Base-by-base conservation (phyloP, 371 early-diverging fungal genomes). In the Mortierella sp. region DNA sequence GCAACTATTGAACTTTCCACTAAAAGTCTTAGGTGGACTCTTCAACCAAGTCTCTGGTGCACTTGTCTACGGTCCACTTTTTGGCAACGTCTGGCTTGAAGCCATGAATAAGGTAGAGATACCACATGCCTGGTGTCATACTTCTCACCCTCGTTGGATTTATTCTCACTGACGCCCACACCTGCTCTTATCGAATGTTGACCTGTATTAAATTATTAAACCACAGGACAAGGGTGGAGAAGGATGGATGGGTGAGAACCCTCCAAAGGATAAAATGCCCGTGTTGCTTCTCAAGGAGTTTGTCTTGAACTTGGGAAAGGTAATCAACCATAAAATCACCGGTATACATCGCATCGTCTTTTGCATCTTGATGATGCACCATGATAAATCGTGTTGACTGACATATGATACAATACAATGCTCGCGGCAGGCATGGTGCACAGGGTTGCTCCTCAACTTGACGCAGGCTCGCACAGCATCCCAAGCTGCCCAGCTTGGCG, bases 21-120 rank as follows among this genome's bases (percentile, higher is more conserved):
- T 6, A 13, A 47, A 2, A 80, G 80, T 80, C 56, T 40, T 80
- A 17, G 80, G 80, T 40, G 75, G 59, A 26, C 37, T 80, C 19
- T 70, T 67, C 58, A 80, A 74, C 64, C 80, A 80, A 57, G 12
- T 66, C 9, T 32, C 75, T 40, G 80, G 80, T 8, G 68, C 75
- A 10, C 63, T 80, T 19, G 66, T 80, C 61, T 80, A 80, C 28
- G 80, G 80, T 22, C 80, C 80, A 15, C 64, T 80, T 40, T 80
- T 80, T 61, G 80, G 80, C 13, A 45, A 80, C 7, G 75, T 80
- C 59, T 80, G 80, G 80, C 42, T 67, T 15, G 58, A 70, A 10
- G 80, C 80, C 61, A 80, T 80, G 75, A 74, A 67, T 47, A 74
- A 80, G 75, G 80, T 74, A 66, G 7, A 26, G 22, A 12, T 32